A percentile compares a stretch with the other conserved stretches of the same genome.
These are phyloP conservation scores for Acmispon strigosus DNA, from an alignment of 306 rosid species.

Conservation along the genomic window DNA sequence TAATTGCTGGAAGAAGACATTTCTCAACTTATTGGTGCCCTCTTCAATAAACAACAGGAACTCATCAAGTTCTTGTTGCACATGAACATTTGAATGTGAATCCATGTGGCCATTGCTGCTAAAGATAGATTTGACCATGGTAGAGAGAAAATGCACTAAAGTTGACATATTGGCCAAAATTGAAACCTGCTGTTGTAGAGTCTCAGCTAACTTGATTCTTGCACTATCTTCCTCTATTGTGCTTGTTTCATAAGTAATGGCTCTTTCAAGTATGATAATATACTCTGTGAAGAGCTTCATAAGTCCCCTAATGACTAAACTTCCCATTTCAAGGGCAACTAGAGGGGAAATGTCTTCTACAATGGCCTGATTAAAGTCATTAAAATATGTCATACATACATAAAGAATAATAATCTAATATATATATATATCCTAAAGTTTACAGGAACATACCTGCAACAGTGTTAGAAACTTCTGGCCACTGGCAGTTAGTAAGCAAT, in stretches of 20 bases:
- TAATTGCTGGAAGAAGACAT: conserved; percentile 43
- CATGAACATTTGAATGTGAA: conserved; percentile 21
- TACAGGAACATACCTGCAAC: conserved; percentile 49
- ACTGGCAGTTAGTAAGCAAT: conserved; percentile 60
- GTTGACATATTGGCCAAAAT: conserved; percentile 60
- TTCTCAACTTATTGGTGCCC: conserved; percentile 44
- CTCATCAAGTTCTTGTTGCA: conserved; percentile 33
- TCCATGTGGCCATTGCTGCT: conserved; percentile 10
- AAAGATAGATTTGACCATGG: conserved; percentile 29
- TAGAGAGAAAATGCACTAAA: conserved; percentile 31
- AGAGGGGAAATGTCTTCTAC: conserved; percentile 46
- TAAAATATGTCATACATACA: background rate
- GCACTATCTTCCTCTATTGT: conserved; percentile 25
- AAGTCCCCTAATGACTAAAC: conserved; percentile 40
- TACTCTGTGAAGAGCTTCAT: conserved; percentile 49
- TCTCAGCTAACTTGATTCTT: conserved; percentile 39
- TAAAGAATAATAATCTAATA: background rate
- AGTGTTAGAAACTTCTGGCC: conserved; percentile 61
- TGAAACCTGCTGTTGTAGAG: conserved; percentile 52
- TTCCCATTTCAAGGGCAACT: conserved; percentile 49
- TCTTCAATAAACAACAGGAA: conserved; percentile 40
- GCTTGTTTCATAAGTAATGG: conserved; percentile 28
- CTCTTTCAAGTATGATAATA: conserved; percentile 39
- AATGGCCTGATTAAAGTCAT: conserved; percentile 34
- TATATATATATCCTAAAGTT: background rate